These are phyloP conservation scores for Monilinia polystroma DNA, from an alignment of 2,329 filamentous ascomycete species.

Conservation along the genomic window DNA sequence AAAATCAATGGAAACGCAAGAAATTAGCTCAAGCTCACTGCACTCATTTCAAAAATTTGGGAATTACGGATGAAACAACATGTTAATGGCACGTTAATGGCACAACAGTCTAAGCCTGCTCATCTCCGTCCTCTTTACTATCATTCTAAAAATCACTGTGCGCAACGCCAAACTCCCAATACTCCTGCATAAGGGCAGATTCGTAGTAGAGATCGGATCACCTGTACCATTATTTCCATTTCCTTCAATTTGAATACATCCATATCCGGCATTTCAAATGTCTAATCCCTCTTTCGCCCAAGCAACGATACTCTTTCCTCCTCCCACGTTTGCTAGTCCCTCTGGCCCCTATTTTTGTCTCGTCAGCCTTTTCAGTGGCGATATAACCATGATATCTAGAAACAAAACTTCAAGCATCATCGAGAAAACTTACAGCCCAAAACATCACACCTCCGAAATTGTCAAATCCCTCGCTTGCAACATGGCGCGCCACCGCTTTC, in stretches of 20 bases:
- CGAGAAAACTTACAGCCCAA: constrained; percentile 37
- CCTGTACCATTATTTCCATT: background rate
- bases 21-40: no score
- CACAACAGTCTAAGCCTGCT: background rate
- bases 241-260: background rate
- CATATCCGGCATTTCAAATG: background rate
- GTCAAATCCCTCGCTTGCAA: constrained; percentile 33
- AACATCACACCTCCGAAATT: constrained; percentile 46
- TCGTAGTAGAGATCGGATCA: background rate
- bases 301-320: constrained; percentile 33
- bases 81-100: no score
- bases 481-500: constrained; percentile 36
- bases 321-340: constrained; percentile 37
- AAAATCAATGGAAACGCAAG: no score
- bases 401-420: no score
- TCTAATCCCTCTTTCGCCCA: constrained; percentile 33
- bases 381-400: background rate
- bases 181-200: background rate
- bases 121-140: background rate
- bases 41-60: background rate
- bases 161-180: background rate
- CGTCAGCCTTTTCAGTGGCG: background rate
- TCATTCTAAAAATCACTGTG: background rate
- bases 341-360: constrained; percentile 21
- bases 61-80: background rate